Base-by-base conservation (phyloP, 352 stramenopile genomes). In the Blastocystis sp. region DNA sequence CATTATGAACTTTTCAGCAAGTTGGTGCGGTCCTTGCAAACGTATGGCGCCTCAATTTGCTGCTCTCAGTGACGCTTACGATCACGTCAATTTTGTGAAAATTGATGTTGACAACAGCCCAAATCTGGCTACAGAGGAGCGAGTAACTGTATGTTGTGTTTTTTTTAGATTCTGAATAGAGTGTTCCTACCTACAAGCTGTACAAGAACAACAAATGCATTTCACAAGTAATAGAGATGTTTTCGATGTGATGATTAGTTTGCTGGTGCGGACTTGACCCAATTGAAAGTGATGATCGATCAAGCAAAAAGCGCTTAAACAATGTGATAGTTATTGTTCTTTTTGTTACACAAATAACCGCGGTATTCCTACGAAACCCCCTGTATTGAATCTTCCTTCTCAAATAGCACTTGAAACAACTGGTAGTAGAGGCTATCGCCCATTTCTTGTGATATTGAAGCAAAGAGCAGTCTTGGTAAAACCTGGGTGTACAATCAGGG, bases 1-100 rank as follows among this genome's bases (percentile, higher is more conserved):
- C 58, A 91, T 95, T 59, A 93, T 95, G 82, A 93, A 95, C 76
- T 96, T 96, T 69, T 94, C 92, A 81, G 94, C 94, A 9, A 92
- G 92, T 56, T 96, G 93, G 94, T 95, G 93, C 90, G 93, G 94
- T 87, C 93, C 93, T 9, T 95, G 94, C 90, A 89, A 93, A 69
- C 92, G 92, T 58, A 95, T 96, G 59, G 92, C 92, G 27, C 94
- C 93, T 15, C 91, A 93, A 40, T 96, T 94, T 69, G 93, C 95
- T 40, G 89, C 91, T 24, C 89, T 96, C n/a, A 89, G 78, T 94
- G 92, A 68, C 81, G 91, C 0, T 82, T 69, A 35, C 44, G 78
- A 89, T 37, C 35, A 78, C n/a, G 90, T 90, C 6, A 91, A 94
- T 44, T 95, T 95, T 68, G 92, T 91, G 54, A 94, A 93, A 58